Evolutionary conservation across 495 filamentous ascomycete genomes (phyloP).

Genomic region (Hypoxylon rickii): DNA sequence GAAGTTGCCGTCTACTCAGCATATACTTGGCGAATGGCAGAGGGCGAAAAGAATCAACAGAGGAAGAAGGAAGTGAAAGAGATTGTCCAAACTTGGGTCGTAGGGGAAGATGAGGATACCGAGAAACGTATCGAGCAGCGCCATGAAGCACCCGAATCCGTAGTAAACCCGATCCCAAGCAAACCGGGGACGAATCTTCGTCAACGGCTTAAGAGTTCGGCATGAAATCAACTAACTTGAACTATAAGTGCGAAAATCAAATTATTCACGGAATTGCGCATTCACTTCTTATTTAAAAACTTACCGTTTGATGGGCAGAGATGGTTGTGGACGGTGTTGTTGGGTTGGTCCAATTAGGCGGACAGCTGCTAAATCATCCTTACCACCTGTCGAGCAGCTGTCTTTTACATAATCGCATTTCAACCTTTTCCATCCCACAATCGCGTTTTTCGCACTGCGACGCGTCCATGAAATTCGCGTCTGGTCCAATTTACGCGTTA

Average conservation of each 20-base stretch:
- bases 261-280: too few relatives aligned
- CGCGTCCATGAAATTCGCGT: constrained; percentile 25
- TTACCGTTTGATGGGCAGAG: too few relatives aligned
- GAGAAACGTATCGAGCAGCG: constrained; percentile 43
- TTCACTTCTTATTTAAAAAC: too few relatives aligned
- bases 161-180: too few relatives aligned
- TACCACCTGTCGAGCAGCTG: constrained; percentile 6
- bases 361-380: constrained; percentile 4
- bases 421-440: constrained; percentile 17
- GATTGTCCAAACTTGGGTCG: constrained; percentile 70
- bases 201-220: constrained; percentile 35
- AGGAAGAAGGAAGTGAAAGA: constrained; percentile 71
- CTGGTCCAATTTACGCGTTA: constrained; percentile 34
- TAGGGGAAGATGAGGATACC: constrained; percentile 52
- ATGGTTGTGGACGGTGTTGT: too few relatives aligned
- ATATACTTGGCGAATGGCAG: constrained; percentile 76
- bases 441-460: constrained; percentile 26
- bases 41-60: constrained; percentile 70
- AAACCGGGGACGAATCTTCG: constrained; percentile 36
- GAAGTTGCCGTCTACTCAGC: constrained; percentile 88
- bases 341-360: not conserved
- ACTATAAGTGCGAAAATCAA: not conserved
- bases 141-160: constrained; percentile 24
- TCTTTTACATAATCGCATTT: not conserved
- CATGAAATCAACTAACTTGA: constrained; percentile 6